Conservation (phyloP, 805 yeast genomes). For the Komagataella populi region DNA sequence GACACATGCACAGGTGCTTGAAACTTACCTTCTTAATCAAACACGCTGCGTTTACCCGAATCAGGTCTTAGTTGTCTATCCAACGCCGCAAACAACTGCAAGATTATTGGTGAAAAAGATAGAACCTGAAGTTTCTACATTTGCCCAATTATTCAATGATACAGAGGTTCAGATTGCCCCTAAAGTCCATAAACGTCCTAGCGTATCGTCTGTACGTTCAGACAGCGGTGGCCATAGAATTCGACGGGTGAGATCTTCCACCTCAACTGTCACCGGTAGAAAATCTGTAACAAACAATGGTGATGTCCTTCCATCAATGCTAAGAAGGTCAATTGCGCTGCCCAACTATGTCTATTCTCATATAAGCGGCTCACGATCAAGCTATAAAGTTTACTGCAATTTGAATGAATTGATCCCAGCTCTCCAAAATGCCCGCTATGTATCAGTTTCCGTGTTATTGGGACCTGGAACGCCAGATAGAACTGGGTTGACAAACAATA, state of each 20-base stretch:
- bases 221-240: slow-evolving; percentile 1
- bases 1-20: slow-evolving; percentile 64
- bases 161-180: slow-evolving; percentile 52
- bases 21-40: slow-evolving; percentile 62
- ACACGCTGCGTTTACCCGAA: slow-evolving; percentile 56
- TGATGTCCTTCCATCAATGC: slow-evolving; percentile 11
- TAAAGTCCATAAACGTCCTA: slow-evolving; percentile 18
- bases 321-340: background rate
- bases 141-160: slow-evolving; percentile 27
- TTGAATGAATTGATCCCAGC: background rate
- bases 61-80: slow-evolving; percentile 55
- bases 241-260: background rate
- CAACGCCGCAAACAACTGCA: slow-evolving; percentile 48
- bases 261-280: background rate
- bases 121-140: slow-evolving; percentile 10
- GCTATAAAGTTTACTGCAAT: background rate
- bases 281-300: slow-evolving; percentile 3
- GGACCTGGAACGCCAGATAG: slow-evolving; percentile 31
- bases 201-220: slow-evolving; percentile 6
- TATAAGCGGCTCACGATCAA: slow-evolving; percentile 5
- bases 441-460: slow-evolving; percentile 34
- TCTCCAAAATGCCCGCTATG: slow-evolving; percentile 20
- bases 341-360: background rate
- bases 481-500: slow-evolving; percentile 10
- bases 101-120: slow-evolving; percentile 38